Evolutionary conservation across 106 monocot genomes (phyloP).

Genomic region (Iris macrosiphon): DNA sequence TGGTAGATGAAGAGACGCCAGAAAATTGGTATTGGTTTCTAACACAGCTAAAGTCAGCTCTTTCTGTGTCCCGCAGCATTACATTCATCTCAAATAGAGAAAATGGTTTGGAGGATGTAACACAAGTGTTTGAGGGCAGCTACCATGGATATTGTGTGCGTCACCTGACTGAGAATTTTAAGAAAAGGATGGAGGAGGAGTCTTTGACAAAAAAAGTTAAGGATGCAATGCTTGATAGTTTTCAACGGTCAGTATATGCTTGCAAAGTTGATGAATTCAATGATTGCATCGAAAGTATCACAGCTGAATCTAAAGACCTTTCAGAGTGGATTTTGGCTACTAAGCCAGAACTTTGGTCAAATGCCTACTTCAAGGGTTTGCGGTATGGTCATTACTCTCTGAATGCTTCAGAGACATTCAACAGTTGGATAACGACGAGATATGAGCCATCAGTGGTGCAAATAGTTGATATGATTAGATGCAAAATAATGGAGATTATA

Average conservation of each 20-base stretch:
- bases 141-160: slow-evolving; percentile 47
- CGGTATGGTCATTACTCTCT: slow-evolving; percentile 44
- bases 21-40: slow-evolving; percentile 93
- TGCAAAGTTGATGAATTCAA: slow-evolving; percentile 72
- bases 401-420: slow-evolving; percentile 32
- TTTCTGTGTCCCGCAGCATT: slow-evolving; percentile 31
- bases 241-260: slow-evolving; percentile 43
- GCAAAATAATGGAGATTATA: slow-evolving; percentile 90
- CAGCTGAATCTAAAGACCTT: slow-evolving; percentile 50
- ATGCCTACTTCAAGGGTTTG: slow-evolving; percentile 79
- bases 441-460: slow-evolving; percentile 73
- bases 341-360: slow-evolving; percentile 77
- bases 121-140: slow-evolving; percentile 57
- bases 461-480: slow-evolving; percentile 72
- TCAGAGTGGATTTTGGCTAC: slow-evolving; percentile 61
- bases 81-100: slow-evolving; percentile 64
- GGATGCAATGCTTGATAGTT: slow-evolving; percentile 29
- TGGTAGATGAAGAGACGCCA: slow-evolving; percentile 37
- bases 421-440: slow-evolving; percentile 48
- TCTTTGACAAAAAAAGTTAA: slow-evolving; percentile 32
- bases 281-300: slow-evolving; percentile 51
- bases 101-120: slow-evolving; percentile 54
- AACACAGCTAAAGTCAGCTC: slow-evolving; percentile 51
- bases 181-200: slow-evolving; percentile 43
- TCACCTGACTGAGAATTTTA: slow-evolving; percentile 65